Conservation (phyloP, 1,139 yeast genomes). For the Diutina rugosa region DNA sequence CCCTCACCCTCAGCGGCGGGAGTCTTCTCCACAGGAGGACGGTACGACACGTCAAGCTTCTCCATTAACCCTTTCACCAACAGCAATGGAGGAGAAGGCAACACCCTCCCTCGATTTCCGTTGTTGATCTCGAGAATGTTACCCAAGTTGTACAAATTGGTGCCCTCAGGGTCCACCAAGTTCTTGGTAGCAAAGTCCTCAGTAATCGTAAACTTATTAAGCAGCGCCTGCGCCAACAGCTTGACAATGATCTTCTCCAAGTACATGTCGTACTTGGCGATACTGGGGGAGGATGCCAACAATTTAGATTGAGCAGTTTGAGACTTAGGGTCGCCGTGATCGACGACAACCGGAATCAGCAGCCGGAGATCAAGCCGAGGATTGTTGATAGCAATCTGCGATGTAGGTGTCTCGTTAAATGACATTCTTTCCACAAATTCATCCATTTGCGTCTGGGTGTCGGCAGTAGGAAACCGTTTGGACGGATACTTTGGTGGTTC, state of each 20-base stretch:
- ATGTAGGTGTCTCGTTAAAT: slow-evolving; percentile 2
- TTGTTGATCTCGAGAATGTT: slow-evolving; percentile 16
- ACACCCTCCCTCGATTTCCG: slow-evolving; percentile 10
- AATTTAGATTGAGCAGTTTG: slow-evolving; percentile 4
- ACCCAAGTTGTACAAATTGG: slow-evolving; percentile 12
- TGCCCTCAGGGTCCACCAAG: slow-evolving; percentile 9
- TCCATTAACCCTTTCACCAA: slow-evolving; percentile 11
- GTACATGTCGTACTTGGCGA: slow-evolving; percentile 4
- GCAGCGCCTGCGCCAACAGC: slow-evolving; percentile 4
- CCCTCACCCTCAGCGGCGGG: slow-evolving; percentile 9
- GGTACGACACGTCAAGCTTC: slow-evolving; percentile 10
- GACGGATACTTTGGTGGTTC: background rate
- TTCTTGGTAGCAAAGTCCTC: slow-evolving; percentile 12
- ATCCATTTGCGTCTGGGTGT: slow-evolving; percentile 4
- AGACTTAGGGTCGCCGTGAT: slow-evolving; percentile 5
- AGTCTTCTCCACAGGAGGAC: slow-evolving; percentile 5
- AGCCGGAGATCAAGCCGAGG: slow-evolving; percentile 5
- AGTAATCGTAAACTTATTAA: slow-evolving; percentile 13
- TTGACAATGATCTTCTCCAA: slow-evolving; percentile 5
- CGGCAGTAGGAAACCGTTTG: background rate
- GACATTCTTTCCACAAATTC: slow-evolving; percentile 15
- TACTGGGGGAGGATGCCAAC: slow-evolving; percentile 7
- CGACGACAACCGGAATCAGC: slow-evolving; percentile 4
- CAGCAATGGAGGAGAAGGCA: slow-evolving; percentile 5
- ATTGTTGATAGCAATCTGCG: slow-evolving; percentile 3